Evolutionary conservation across 2,329 filamentous ascomycete genomes (phyloP), one percentile per base, ranked within the genome.

Genomic region (Neobulgaria alba): DNA sequence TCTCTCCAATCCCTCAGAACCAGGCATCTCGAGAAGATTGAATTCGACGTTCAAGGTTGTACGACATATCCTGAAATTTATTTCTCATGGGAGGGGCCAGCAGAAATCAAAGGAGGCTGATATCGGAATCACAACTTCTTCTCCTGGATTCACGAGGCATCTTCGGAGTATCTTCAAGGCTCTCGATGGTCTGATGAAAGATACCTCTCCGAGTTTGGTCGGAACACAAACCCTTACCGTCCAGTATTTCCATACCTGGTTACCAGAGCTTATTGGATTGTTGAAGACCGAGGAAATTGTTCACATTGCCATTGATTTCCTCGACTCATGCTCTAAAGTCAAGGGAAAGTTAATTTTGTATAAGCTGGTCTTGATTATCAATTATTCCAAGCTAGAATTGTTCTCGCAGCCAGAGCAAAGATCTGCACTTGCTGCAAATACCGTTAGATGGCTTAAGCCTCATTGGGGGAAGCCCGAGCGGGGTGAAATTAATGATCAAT

Each of bases 171-270:
- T 96, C 29, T 96, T 96, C 68, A 89, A 88, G 58, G 84, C 86
- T 1, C 71, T 98, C 17, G 88, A 96, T 62, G 72, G 75, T 12
- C 76, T 98, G 64, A 95, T 98, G 86, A 79, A 81, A 45, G 95
- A 87, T 60, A 72, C 79, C 2, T 84, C 87, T 2, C 85, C 92
- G 0, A 80, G 89, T 14, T 68, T 96, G 17, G 85, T 96, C 10
- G 92, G 92, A 23, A 96, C 85, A 48, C 94, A 98, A 64, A 96
- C 92, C 0, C 68, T 98, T 36, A 80, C 93, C 2, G 88, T 96
- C 10, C 92, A 98, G 62, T 87, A 96, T 60, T 94, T 96, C 60
- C 90, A 96, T 58, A 85, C 85, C 0, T 98, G 92, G 92, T 68
- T 98, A n/a, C 90, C 92, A 0, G 90, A 96, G 58, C 75, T 98